Evolutionary conservation across 306 rosid species (phyloP).

Genomic region (Astragalus glycyphyllos): DNA sequence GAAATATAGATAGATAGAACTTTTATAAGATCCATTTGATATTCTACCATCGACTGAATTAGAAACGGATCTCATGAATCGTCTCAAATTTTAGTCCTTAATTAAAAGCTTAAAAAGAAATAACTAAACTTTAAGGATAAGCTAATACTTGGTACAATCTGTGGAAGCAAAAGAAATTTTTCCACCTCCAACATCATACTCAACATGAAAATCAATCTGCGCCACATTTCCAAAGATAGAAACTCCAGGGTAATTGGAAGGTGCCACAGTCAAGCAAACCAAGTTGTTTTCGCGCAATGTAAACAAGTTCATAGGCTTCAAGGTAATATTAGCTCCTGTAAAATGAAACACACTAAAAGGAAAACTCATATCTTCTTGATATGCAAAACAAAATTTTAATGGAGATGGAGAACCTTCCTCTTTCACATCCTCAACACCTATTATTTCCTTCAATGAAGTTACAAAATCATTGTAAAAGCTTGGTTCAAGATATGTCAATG

Average conservation of each 20-base stretch:
- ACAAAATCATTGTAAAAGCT: neutral
- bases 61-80: too few relatives aligned
- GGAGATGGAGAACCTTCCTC: neutral
- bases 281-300: neutral
- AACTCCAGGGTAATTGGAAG: neutral
- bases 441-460: neutral
- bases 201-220: conserved; percentile 26
- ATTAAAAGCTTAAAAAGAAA: too few relatives aligned
- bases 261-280: neutral
- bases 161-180: conserved; percentile 38
- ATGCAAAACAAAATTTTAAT: neutral
- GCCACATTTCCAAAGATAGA: conserved; percentile 38
- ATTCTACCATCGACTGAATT: too few relatives aligned
- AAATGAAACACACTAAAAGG: conserved; percentile 15
- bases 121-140: too few relatives aligned
- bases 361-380: neutral
- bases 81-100: too few relatives aligned
- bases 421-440: neutral
- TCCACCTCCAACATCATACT: conserved; percentile 36
- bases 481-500: conserved; percentile 9
- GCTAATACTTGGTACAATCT: conserved; percentile 16
- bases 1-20: too few relatives aligned
- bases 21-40: too few relatives aligned
- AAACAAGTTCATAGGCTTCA: neutral
- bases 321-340: neutral